Evolutionary conservation across 352 stramenopile species (phyloP), one percentile per base, ranked within the genome.

Genomic region (Thraustochytrium sp.): DNA sequence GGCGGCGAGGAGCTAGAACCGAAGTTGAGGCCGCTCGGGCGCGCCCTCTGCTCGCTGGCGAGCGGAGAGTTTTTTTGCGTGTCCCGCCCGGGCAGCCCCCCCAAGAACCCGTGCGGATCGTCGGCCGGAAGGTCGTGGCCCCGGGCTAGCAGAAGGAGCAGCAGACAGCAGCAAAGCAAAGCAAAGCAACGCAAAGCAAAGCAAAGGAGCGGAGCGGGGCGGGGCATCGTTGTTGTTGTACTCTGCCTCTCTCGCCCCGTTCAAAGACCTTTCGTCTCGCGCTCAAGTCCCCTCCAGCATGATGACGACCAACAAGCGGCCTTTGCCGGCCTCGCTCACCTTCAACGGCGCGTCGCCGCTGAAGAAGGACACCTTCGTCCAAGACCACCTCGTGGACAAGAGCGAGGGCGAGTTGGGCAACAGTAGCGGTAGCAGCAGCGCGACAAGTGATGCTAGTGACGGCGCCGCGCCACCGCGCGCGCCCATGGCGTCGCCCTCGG

Each of bases 241-340:
- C 31, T 62, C 63, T 51, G 16, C 44, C 44, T n/a, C 21, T 76
- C 44, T 54, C 59, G 31, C 59, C n/a, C 31, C 21, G 18, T 54
- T 68, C 13, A n/a, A 68, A 54, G 21, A 53, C n/a, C 18, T 49
- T 29, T 49, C 18, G 21, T 23, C 59, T 54, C 21, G 13, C 59
- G 23, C 31, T 29, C 21, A 23, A 53, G 13, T 68, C 31, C 13
- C 63, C 26, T 16, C 21, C 0, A 65, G 63, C 59, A 72, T 72
- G 59, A 72, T 72, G 59, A 48, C 59, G 16, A 72, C 65, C 11
- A 77, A 77, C 46, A 77, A 77, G 26, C 65, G 65, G 34, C 65
- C 65, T 9, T 72, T 77, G n/a, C 65, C 65, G 11, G 65, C 65
- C 26, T 77, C 65, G 42, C 46, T 77, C n/a, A 77, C 65, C 13